Percentiles rank a stretch among this genome's conserved stretches.
These are phyloP conservation scores for Trametes polyzona DNA, from an alignment of 1,284 basidiomycete species.

Conservation along the genomic window DNA sequence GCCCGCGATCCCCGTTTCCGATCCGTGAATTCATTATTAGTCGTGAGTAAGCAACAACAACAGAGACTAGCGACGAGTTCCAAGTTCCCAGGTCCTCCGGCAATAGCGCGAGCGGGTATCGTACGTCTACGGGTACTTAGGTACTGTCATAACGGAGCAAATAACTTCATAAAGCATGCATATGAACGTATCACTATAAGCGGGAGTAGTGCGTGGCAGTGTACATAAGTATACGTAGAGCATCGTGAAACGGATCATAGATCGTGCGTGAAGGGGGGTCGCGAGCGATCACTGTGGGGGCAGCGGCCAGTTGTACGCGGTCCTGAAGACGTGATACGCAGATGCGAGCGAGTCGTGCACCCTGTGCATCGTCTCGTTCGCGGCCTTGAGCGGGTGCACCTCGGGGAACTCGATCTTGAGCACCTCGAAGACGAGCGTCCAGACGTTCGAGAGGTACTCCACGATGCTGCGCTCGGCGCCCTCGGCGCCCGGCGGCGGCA, in stretches of 20 bases:
- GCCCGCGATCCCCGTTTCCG: no score
- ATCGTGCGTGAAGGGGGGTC: neutral
- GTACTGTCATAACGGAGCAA: slow-evolving; percentile 14
- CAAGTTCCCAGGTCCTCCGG: neutral
- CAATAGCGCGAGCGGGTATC: slow-evolving; percentile 3
- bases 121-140: slow-evolving; percentile 7
- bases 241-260: neutral
- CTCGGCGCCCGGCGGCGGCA: neutral
- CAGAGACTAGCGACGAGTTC: no score
- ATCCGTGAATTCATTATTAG: neutral
- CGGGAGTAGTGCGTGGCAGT: neutral
- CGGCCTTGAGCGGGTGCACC: slow-evolving; percentile 18
- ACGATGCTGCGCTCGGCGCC: neutral
- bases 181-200: neutral
- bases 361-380: slow-evolving; percentile 27
- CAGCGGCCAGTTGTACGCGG: slow-evolving; percentile 38
- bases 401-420: slow-evolving; percentile 24
- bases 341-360: slow-evolving; percentile 32
- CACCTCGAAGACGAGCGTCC: slow-evolving; percentile 32
- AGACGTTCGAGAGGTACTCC: slow-evolving; percentile 21
- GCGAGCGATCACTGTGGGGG: slow-evolving; percentile 32
- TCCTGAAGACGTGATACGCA: slow-evolving; percentile 35
- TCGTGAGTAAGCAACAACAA: neutral
- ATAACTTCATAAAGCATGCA: slow-evolving; percentile 21
- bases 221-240: neutral